Base-by-base conservation (phyloP, 345 rosid species). In the Anacardium occidentale region DNA sequence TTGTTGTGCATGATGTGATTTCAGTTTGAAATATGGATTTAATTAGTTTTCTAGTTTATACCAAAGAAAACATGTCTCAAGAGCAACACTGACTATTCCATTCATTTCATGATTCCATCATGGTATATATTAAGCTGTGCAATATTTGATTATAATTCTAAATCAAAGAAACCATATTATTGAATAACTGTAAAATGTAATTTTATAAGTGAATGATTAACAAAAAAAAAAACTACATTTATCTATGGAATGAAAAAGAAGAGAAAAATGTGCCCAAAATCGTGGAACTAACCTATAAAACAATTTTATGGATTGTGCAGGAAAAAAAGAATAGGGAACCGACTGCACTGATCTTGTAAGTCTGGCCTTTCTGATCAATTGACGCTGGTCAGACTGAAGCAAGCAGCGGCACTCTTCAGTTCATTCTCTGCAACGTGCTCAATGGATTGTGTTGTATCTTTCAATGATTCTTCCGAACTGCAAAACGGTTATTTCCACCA, bases 371-470 rank as follows among this genome's bases (percentile, higher is more conserved):
- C 60, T 66, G 56, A 67, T 87, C 83, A 85, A 57, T 83, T 88
- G 78, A 91, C 85, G 82, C 96, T 89, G 26, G 93, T 92, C 32
- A 94, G 95, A 74, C 85, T 90, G 76, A 94, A 88, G 79, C 96
- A 85, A 12, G 93, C 93, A 26, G 98, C 94, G 2, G 96, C 98
- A 75, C 76, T 91, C 86, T 89, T 94, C 85, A 89, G 54, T 74
- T 91, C 97, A 7, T 88, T 89, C 55, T 87, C 91, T 24, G 85
- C 91, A 20, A 77, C 87, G 62, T 79, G 85, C 75, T 85, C 86
- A 7, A 78, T 78, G 5, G 86, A 81, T 68, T 80, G 83, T 42
- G 82, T 79, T 0, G 80, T 80, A 62, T 85, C 91, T 74, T 87
- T 86, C 76, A 90, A 37, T 5, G 89, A 83, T 73, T 83, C 90